Conservation (phyloP, 2,329 filamentous ascomycete species). For the Sarocladiaceae sp. region DNA sequence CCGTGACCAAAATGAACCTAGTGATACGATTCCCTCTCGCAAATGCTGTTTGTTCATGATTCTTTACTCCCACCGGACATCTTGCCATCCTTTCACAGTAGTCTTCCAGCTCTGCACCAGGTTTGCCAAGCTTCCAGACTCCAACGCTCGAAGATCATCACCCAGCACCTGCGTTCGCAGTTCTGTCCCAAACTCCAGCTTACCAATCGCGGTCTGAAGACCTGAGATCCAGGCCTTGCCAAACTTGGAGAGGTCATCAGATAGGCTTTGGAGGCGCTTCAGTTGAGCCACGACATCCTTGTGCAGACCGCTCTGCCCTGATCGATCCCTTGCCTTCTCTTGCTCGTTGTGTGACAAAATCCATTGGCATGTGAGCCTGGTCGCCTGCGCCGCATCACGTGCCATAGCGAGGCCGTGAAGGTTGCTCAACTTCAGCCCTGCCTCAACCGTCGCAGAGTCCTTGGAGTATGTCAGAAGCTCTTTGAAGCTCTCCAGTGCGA, state of each 20-base stretch:
- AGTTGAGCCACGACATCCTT: constrained; percentile 29
- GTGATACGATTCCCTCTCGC: too few relatives aligned
- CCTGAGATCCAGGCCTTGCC: constrained; percentile 19
- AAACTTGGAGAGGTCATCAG: constrained; percentile 25
- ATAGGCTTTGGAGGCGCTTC: constrained; percentile 25
- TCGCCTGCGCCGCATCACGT: constrained; percentile 30
- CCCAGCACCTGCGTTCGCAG: not conserved
- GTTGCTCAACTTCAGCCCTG: constrained; percentile 22
- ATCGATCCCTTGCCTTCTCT: constrained; percentile 32
- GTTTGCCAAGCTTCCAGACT: too few relatives aligned
- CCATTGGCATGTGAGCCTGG: constrained; percentile 25
- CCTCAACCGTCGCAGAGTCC: constrained; percentile 12
- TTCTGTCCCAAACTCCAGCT: not conserved
- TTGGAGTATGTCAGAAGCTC: constrained; percentile 12
- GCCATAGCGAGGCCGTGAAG: constrained; percentile 31
- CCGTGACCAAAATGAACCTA: too few relatives aligned
- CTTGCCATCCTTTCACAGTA: constrained; percentile 28
- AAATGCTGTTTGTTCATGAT: too few relatives aligned
- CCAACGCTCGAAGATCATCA: not conserved
- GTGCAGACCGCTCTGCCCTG: constrained; percentile 29
- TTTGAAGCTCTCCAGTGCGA: constrained; percentile 21
- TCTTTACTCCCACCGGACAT: constrained; percentile 26
- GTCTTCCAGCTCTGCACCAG: constrained; percentile 28
- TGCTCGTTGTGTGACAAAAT: constrained; percentile 29
- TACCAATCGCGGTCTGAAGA: not conserved